Evolutionary conservation across 768 basidiomycete genomes (phyloP).

Genomic region (Rhizopogon sp.): DNA sequence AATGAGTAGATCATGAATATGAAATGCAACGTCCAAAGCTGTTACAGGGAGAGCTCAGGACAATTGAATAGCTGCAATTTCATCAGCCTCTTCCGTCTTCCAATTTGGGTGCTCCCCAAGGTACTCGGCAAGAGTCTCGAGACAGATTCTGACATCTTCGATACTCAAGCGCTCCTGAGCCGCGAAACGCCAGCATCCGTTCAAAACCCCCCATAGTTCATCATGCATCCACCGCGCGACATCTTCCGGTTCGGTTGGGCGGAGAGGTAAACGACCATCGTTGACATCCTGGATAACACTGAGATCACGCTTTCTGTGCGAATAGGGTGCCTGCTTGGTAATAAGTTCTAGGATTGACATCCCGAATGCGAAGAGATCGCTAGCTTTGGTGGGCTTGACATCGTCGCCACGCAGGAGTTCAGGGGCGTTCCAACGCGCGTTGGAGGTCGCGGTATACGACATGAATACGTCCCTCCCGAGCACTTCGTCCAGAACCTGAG

Average conservation of each 20-base stretch:
- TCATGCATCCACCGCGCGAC: constrained; percentile 38
- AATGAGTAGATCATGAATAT: background rate
- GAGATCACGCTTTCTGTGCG: constrained; percentile 44
- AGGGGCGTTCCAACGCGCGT: constrained; percentile 58
- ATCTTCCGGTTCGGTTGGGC: constrained; percentile 33
- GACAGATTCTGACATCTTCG: background rate
- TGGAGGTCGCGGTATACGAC: constrained; percentile 41
- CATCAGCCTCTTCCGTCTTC: background rate
- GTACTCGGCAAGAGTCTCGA: background rate
- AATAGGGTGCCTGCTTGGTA: constrained; percentile 47
- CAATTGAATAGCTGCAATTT: background rate
- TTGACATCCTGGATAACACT: constrained; percentile 44
- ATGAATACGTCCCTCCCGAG: constrained; percentile 42
- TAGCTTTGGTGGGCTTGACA: constrained; percentile 36
- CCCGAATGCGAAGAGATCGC: constrained; percentile 54
- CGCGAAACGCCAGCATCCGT: constrained; percentile 41
- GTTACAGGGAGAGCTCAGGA: too few species aligned
- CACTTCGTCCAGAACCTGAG: constrained; percentile 55
- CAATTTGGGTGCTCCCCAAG: background rate
- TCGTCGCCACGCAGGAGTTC: constrained; percentile 47
- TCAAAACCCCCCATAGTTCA: constrained; percentile 41
- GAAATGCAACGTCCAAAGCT: background rate
- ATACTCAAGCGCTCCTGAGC: constrained; percentile 30
- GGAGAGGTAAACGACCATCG: constrained; percentile 33
- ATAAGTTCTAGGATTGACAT: constrained; percentile 59